These are phyloP conservation scores for Oehlia diaphana DNA, from an alignment of 192 early-diverging fungal genomes.

Conservation along the genomic window DNA sequence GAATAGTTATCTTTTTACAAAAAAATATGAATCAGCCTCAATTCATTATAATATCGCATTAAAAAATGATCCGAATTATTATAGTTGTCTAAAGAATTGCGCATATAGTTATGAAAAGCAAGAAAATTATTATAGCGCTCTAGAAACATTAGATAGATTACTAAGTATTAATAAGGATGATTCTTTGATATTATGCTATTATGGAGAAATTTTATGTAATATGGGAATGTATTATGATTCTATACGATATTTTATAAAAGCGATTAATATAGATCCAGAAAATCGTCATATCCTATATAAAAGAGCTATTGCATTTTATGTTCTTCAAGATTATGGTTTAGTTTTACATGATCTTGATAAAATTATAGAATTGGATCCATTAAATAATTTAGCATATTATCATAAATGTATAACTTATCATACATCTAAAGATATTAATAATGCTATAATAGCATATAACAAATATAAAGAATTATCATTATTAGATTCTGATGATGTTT, in stretches of 20 bases:
- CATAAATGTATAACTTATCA: neutral
- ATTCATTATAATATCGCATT: neutral
- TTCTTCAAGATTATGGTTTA: neutral
- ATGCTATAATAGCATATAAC: neutral
- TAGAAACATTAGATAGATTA: neutral
- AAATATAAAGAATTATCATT: neutral
- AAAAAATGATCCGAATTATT: neutral
- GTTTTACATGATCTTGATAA: neutral
- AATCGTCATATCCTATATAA: neutral
- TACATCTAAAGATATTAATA: neutral
- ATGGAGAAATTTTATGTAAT: neutral
- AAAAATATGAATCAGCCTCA: neutral
- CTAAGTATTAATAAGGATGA: neutral
- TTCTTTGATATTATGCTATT: neutral
- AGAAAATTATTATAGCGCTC: neutral
- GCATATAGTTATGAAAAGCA: neutral
- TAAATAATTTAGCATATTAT: neutral
- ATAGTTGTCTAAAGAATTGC: neutral
- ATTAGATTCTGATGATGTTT: neutral
- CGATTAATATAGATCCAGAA: neutral
- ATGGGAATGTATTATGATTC: neutral
- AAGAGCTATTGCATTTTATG: neutral
- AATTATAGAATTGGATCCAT: neutral
- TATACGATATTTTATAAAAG: neutral
- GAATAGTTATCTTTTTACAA: neutral